phyloP scores from a whole-genome alignment of 2,329 filamentous ascomycete species.

The Phaeosphaeria sp. region DNA sequence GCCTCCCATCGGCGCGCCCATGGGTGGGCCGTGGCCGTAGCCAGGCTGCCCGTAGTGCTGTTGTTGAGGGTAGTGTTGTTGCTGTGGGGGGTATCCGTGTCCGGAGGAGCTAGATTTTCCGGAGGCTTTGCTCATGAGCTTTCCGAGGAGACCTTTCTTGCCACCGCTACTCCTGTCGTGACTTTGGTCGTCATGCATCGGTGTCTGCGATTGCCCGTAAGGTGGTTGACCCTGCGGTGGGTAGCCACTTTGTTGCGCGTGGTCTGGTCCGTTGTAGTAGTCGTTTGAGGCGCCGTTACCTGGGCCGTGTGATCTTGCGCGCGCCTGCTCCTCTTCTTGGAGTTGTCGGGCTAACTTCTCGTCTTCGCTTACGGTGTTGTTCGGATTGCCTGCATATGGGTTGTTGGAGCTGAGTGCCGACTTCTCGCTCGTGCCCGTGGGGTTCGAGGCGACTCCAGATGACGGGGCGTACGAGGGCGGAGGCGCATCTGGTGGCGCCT shows the following conservation, averaged over 20 bases:
- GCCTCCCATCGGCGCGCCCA: slow-evolving; percentile 14
- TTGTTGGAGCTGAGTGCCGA: slow-evolving; percentile 66
- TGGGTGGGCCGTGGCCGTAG: slow-evolving; percentile 31
- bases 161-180: slow-evolving; percentile 44
- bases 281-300: slow-evolving; percentile 53
- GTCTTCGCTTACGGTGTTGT: slow-evolving; percentile 70
- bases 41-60: slow-evolving; percentile 3
- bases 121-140: slow-evolving; percentile 58
- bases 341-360: slow-evolving; percentile 76
- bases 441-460: slow-evolving; percentile 38
- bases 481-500: slow-evolving; percentile 61
- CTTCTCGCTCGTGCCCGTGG: slow-evolving; percentile 53
- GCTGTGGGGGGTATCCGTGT: slow-evolving; percentile 41
- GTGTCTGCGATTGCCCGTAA: slow-evolving; percentile 14
- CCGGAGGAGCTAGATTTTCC: slow-evolving; percentile 48
- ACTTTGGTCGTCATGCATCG: slow-evolving; percentile 11
- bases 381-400: slow-evolving; percentile 61
- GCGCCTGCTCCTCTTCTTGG: slow-evolving; percentile 82
- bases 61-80: slow-evolving; percentile 9
- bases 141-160: slow-evolving; percentile 58
- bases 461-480: slow-evolving; percentile 71
- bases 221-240: slow-evolving; percentile 34
- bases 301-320: slow-evolving; percentile 47
- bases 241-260: slow-evolving; percentile 20
- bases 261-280: slow-evolving; percentile 52